Percentiles rank a stretch among this genome's conserved stretches.
These are phyloP conservation scores for Myxozyma geophila DNA, from an alignment of 805 yeast genomes.

Conservation along the genomic window DNA sequence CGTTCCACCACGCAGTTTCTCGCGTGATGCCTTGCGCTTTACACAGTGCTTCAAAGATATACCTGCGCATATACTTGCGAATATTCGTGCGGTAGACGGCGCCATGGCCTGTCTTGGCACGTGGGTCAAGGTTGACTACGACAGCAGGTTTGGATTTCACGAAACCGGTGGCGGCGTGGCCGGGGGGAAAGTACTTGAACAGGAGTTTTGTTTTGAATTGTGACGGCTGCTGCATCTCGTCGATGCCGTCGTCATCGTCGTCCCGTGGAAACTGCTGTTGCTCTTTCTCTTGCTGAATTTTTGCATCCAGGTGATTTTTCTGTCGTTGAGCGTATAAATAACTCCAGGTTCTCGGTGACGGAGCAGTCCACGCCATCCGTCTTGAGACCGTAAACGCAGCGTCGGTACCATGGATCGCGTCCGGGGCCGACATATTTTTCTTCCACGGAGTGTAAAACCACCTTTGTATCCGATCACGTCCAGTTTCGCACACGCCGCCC, in stretches of 20 bases:
- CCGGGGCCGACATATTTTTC: conserved; percentile 13
- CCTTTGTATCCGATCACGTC: background rate
- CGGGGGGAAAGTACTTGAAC: conserved; percentile 24
- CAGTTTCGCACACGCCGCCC: conserved; percentile 17
- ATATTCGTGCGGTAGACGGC: conserved; percentile 15
- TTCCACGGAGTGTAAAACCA: conserved; percentile 11
- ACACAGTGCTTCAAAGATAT: conserved; percentile 21
- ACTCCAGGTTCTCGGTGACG: background rate
- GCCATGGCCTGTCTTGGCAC: background rate
- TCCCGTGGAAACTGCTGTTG: too few relatives aligned
- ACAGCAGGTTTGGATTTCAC: conserved; percentile 30
- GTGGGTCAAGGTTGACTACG: conserved; percentile 1
- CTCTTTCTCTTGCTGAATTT: too few relatives aligned
- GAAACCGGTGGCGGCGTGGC: conserved; percentile 5
- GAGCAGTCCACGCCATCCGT: background rate
- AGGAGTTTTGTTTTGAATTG: background rate
- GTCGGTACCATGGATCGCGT: conserved; percentile 17
- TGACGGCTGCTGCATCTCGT: too few relatives aligned
- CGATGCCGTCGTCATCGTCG: too few relatives aligned
- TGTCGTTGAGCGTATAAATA: background rate
- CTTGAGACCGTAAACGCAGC: background rate
- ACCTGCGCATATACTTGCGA: conserved; percentile 18
- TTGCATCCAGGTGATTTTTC: background rate
- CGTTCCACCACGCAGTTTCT: conserved; percentile 26
- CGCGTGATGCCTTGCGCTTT: conserved; percentile 26